A percentile compares a stretch with the other conserved stretches of the same genome.
Evolutionary conservation across 352 stramenopile species (phyloP).

Genomic region (Aphanomyces cochlioides): DNA sequence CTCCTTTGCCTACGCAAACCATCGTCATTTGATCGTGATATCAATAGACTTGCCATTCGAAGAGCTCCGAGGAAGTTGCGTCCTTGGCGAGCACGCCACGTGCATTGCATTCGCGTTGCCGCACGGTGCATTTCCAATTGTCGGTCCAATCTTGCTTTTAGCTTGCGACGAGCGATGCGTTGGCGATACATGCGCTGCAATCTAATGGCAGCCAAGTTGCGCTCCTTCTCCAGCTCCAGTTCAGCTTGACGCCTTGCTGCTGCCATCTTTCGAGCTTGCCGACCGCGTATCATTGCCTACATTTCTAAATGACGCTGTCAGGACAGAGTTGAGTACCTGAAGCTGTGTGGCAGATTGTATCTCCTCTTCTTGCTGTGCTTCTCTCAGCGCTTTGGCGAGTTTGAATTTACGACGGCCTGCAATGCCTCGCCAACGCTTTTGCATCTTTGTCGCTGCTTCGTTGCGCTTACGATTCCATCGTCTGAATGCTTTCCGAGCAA

Average conservation of each 20-base stretch:
- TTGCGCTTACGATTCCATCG: slow-evolving; percentile 41
- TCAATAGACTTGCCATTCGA: slow-evolving; percentile 7
- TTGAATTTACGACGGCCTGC: slow-evolving; percentile 40
- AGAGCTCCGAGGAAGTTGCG: slow-evolving; percentile 17
- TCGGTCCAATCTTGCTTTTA: slow-evolving; percentile 18
- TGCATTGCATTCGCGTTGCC: slow-evolving; percentile 9
- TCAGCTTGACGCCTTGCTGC: slow-evolving; percentile 39
- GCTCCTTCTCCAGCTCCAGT: slow-evolving; percentile 34
- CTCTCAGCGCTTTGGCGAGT: slow-evolving; percentile 36
- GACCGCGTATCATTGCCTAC: slow-evolving; percentile 46
- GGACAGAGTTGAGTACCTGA: slow-evolving; percentile 31
- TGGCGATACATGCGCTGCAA: slow-evolving; percentile 60
- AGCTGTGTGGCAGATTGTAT: slow-evolving; percentile 47
- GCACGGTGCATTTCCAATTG: neutral
- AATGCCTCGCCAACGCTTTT: slow-evolving; percentile 53
- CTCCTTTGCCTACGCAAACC: slow-evolving; percentile 11
- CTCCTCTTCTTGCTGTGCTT: slow-evolving; percentile 39
- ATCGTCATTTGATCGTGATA: slow-evolving; percentile 34
- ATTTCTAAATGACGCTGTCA: neutral
- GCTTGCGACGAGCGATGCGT: slow-evolving; percentile 41
- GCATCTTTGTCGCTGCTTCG: slow-evolving; percentile 45
- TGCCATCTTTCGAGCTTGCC: slow-evolving; percentile 44
- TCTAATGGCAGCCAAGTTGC: slow-evolving; percentile 49
- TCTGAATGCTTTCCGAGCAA: slow-evolving; percentile 37
- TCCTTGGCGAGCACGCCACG: slow-evolving; percentile 22